Evolutionary conservation across 371 early-diverging fungal species (phyloP).

Genomic region (Batrachochytrium dendrobatidis): DNA sequence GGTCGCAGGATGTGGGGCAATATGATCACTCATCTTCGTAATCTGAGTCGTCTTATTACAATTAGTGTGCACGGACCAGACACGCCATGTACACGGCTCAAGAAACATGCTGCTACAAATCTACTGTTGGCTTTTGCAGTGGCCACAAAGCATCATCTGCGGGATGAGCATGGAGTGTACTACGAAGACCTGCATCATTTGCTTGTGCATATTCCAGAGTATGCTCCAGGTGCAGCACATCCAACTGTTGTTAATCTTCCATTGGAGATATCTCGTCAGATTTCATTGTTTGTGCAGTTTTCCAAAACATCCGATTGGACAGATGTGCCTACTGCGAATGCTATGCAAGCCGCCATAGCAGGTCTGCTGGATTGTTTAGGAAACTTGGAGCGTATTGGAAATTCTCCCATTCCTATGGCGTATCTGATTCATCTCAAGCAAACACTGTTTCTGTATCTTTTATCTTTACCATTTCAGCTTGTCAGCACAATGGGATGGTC

Average conservation of each 20-base stretch:
- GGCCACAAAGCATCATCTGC: conserved; percentile 59
- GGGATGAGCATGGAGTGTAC: conserved; percentile 49
- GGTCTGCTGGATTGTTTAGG: conserved; percentile 52
- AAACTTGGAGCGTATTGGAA: conserved; percentile 64
- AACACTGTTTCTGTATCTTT: conserved; percentile 57
- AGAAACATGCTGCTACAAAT: conserved; percentile 58
- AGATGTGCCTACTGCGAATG: background rate
- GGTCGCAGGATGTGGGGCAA: conserved; percentile 57
- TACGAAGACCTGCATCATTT: conserved; percentile 14
- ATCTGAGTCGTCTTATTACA: conserved; percentile 58
- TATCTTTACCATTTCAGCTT: conserved; percentile 61
- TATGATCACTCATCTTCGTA: conserved; percentile 41
- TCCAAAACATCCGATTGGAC: conserved; percentile 5
- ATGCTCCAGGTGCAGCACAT: conserved; percentile 30
- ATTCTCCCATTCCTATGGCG: conserved; percentile 68
- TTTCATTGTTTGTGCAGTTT: conserved; percentile 7
- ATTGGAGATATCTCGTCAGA: conserved; percentile 17
- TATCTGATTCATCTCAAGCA: conserved; percentile 70
- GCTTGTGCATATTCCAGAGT: conserved; percentile 7
- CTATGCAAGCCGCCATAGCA: conserved; percentile 5
- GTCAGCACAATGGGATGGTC: conserved; percentile 16
- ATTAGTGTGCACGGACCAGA: conserved; percentile 39
- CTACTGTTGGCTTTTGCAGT: conserved; percentile 56
- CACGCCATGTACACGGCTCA: conserved; percentile 42
- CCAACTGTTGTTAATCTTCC: conserved; percentile 19